phyloP scores from a whole-genome alignment of 1,284 basidiomycete species.

The Rhodotorula sp. region DNA sequence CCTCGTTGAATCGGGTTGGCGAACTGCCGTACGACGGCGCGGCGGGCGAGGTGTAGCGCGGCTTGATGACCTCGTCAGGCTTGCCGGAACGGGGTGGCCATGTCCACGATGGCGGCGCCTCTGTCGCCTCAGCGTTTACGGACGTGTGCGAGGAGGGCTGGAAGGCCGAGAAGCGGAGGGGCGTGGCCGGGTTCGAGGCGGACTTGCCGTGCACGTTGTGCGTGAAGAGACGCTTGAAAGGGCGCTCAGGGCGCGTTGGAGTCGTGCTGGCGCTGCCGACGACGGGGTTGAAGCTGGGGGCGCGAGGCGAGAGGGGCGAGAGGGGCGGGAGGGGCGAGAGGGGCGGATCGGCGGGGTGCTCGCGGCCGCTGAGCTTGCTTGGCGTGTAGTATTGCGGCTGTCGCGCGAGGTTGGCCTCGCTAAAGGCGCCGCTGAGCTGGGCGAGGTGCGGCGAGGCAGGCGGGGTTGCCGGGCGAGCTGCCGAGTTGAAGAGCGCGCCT shows the following conservation, averaged over 20 bases:
- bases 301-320: neutral
- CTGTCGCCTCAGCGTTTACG: too few species aligned
- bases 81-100: neutral
- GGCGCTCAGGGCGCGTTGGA: neutral
- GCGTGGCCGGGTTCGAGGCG: neutral
- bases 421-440: neutral
- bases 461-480: neutral
- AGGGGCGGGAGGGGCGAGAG: neutral
- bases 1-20: neutral
- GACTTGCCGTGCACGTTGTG: neutral
- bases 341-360: neutral
- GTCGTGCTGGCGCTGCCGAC: neutral
- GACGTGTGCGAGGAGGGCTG: neutral
- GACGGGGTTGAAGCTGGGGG: constrained; percentile 13
- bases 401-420: neutral
- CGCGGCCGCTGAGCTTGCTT: neutral
- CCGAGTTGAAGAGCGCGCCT: neutral
- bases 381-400: neutral
- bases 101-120: neutral
- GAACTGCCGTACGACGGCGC: neutral
- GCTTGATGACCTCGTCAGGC: neutral
- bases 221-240: neutral
- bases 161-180: neutral
- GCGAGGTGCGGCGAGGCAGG: neutral
- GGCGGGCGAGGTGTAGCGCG: neutral